Percentiles rank a stretch among this genome's conserved stretches.
phyloP scores from a whole-genome alignment of 2,329 filamentous ascomycete genomes.

The Calonectria crousiana region DNA sequence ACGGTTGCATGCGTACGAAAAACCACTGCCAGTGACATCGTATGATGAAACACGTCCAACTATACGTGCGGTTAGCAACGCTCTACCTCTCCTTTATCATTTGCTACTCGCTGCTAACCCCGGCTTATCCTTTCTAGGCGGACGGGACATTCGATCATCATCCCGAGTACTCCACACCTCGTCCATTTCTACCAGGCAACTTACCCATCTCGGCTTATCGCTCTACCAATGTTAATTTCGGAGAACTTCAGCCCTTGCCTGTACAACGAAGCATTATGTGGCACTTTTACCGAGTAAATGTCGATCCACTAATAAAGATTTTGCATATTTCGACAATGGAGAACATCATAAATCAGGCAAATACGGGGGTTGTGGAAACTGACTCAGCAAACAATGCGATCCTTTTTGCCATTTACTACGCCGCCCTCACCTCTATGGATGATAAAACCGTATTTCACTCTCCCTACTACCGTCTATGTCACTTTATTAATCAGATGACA shows the following conservation, averaged over 20 bases:
- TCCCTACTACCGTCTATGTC: background rate
- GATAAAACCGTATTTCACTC: background rate
- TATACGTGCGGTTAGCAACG: background rate
- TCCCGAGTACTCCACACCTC: background rate
- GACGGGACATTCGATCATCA: too few species aligned
- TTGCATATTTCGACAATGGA: background rate
- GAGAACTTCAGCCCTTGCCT: background rate
- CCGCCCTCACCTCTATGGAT: slow-evolving; percentile 10
- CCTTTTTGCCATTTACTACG: slow-evolving; percentile 21
- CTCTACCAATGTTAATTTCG: background rate
- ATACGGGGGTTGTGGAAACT: background rate
- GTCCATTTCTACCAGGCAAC: background rate
- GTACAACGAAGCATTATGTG: background rate
- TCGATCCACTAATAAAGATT: background rate
- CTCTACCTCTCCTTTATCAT: too few species aligned
- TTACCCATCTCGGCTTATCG: background rate
- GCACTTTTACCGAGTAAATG: background rate
- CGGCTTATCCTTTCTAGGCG: background rate
- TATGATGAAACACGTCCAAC: background rate
- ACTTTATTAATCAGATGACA: background rate
- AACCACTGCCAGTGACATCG: background rate
- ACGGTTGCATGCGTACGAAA: background rate
- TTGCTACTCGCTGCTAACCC: background rate
- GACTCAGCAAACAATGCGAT: background rate
- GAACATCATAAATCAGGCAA: background rate